Conservation (phyloP, 2,329 filamentous ascomycete genomes). For the Penicillium expansum region DNA sequence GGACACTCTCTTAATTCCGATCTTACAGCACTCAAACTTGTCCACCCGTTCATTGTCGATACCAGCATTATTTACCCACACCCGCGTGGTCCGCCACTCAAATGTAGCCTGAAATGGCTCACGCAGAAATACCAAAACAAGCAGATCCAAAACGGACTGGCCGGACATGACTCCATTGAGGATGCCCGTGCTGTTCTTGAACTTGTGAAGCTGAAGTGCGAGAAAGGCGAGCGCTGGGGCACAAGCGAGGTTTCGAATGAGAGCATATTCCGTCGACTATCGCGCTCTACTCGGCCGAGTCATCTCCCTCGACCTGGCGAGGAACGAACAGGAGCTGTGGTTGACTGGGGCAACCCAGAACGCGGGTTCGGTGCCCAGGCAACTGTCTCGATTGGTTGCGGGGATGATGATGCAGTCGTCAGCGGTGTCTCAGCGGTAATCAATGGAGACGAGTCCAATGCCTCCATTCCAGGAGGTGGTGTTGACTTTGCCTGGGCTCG, state of each 20-base stretch:
- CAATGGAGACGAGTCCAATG: conserved; percentile 46
- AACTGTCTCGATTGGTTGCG: conserved; percentile 55
- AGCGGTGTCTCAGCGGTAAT: conserved; percentile 54
- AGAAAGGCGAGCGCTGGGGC: conserved; percentile 85
- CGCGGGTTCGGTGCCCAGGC: conserved; percentile 59
- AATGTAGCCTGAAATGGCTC: conserved; percentile 86
- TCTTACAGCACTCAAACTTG: conserved; percentile 76
- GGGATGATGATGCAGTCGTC: conserved; percentile 57
- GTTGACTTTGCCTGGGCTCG: conserved; percentile 64
- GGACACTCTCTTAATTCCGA: conserved; percentile 51
- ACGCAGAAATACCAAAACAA: conserved; percentile 79
- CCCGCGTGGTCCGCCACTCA: conserved; percentile 81
- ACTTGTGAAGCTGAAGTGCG: conserved; percentile 91
- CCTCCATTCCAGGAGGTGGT: conserved; percentile 49
- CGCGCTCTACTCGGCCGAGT: conserved; percentile 50
- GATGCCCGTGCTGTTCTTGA: conserved; percentile 90
- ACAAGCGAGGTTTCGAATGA: conserved; percentile 75
- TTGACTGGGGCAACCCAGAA: conserved; percentile 85
- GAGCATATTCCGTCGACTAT: conserved; percentile 83
- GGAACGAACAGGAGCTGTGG: conserved; percentile 55
- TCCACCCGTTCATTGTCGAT: conserved; percentile 91
- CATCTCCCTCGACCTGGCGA: conserved; percentile 33
- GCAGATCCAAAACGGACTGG: conserved; percentile 78
- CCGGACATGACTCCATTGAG: conserved; percentile 88
- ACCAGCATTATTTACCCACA: conserved; percentile 89